Percentiles rank a stretch among this genome's conserved stretches.
Evolutionary conservation across 2,329 filamentous ascomycete species (phyloP).

Genomic region (Epichloe sp.): DNA sequence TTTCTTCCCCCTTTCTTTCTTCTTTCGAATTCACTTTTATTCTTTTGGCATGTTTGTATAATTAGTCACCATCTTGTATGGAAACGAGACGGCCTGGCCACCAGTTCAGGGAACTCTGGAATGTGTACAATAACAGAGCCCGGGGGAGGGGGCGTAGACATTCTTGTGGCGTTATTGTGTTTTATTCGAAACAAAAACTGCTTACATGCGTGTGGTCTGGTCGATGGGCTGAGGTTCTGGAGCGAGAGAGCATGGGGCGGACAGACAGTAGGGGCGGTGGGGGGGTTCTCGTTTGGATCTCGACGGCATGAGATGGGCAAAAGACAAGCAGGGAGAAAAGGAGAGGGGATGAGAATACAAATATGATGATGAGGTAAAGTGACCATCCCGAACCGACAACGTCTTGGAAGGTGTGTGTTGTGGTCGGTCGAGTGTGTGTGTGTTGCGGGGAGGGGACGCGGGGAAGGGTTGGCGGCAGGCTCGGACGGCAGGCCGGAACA

Average conservation of each 20-base stretch:
- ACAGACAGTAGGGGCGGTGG: too few relatives aligned
- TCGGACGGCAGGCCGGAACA: too few relatives aligned
- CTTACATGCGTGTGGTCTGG: too few relatives aligned
- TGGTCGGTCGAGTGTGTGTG: too few relatives aligned
- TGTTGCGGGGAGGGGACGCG: too few relatives aligned
- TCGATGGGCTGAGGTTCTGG: too few relatives aligned
- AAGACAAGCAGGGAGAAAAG: background rate
- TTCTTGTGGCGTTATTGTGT: background rate
- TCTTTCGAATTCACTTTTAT: background rate
- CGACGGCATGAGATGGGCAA: background rate
- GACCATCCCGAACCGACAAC: too few relatives aligned
- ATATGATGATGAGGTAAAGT: too few relatives aligned
- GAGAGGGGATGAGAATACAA: background rate
- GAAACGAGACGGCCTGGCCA: background rate
- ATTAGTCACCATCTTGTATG: background rate
- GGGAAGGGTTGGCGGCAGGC: too few relatives aligned
- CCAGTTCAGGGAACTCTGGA: background rate
- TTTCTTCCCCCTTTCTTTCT: background rate
- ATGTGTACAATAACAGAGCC: conserved; percentile 1
- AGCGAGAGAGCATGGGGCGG: too few relatives aligned
- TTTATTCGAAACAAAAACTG: background rate
- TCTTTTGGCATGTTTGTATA: conserved; percentile 3
- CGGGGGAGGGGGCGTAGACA: background rate
- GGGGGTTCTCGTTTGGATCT: background rate
- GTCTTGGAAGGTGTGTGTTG: too few relatives aligned